phyloP scores from a whole-genome alignment of 495 filamentous ascomycete genomes.

The Neurospora sp. region DNA sequence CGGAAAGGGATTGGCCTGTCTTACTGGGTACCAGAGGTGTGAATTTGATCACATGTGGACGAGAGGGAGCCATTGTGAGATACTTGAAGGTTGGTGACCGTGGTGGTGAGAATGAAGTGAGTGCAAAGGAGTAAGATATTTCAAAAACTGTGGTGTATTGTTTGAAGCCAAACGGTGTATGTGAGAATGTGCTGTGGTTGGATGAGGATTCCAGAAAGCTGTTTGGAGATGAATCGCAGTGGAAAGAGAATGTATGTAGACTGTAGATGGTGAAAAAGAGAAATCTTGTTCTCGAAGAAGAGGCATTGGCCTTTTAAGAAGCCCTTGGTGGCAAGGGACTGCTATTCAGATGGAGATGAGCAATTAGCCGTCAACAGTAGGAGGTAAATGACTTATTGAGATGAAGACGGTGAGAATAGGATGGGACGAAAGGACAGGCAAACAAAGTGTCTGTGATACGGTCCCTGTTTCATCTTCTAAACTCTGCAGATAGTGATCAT shows the following conservation, averaged over 20 bases:
- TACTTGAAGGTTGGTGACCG: neutral
- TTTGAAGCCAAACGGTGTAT: neutral
- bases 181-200: neutral
- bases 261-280: neutral
- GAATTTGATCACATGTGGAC: too few relatives aligned
- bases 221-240: neutral
- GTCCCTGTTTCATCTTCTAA: neutral
- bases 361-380: neutral
- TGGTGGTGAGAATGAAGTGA: neutral
- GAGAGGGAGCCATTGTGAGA: neutral
- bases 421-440: neutral
- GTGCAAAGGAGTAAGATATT: neutral
- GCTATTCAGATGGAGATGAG: neutral
- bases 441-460: neutral
- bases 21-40: too few relatives aligned
- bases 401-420: neutral
- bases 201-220: neutral
- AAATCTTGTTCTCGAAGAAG: neutral
- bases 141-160: neutral
- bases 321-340: neutral
- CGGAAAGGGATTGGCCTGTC: neutral
- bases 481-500: neutral
- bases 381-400: neutral
- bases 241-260: neutral
- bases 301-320: neutral